Conservation (phyloP, 441 rosid genomes). For the Jatropha multifida region DNA sequence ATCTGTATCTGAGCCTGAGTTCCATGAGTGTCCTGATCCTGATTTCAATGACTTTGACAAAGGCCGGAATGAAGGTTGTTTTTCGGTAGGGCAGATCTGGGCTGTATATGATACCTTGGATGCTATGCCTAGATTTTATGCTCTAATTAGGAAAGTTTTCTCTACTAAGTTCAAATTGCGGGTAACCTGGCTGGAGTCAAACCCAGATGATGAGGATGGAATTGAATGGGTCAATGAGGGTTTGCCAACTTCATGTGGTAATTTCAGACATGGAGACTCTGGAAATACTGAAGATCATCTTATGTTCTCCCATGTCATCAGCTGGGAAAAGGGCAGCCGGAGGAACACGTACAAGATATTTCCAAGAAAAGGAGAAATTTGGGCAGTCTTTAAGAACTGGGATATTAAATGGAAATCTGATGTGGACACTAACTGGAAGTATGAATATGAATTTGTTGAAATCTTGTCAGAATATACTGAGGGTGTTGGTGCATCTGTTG, state of each 20-base stretch:
- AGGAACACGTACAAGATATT: constrained; percentile 38
- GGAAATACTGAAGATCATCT: constrained; percentile 34
- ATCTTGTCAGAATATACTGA: constrained; percentile 50
- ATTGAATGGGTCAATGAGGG: constrained; percentile 37
- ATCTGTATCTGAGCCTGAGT: constrained; percentile 31
- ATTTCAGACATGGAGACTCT: constrained; percentile 46
- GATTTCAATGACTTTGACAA: constrained; percentile 60
- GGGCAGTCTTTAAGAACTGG: constrained; percentile 88
- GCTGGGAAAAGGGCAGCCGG: constrained; percentile 27
- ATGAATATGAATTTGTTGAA: constrained; percentile 76
- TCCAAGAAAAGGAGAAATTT: constrained; percentile 74
- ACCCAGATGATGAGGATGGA: constrained; percentile 48
- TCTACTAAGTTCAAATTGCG: constrained; percentile 42
- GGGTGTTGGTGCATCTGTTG: constrained; percentile 42
- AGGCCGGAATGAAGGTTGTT: constrained; percentile 39
- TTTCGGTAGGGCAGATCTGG: constrained; percentile 56
- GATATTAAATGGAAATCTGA: constrained; percentile 48
- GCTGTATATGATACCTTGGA: constrained; percentile 54
- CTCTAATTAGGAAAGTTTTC: constrained; percentile 46
- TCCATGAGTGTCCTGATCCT: constrained; percentile 47
- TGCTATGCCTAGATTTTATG: constrained; percentile 75
- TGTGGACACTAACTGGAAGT: constrained; percentile 34
- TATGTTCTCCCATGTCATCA: constrained; percentile 64
- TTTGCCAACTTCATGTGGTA: constrained; percentile 62
- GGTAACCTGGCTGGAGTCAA: constrained; percentile 65